A percentile compares a stretch with the other conserved stretches of the same genome.
These are phyloP conservation scores for Catharanthus roseus DNA, from an alignment of 257 asterid genomes.

Conservation along the genomic window DNA sequence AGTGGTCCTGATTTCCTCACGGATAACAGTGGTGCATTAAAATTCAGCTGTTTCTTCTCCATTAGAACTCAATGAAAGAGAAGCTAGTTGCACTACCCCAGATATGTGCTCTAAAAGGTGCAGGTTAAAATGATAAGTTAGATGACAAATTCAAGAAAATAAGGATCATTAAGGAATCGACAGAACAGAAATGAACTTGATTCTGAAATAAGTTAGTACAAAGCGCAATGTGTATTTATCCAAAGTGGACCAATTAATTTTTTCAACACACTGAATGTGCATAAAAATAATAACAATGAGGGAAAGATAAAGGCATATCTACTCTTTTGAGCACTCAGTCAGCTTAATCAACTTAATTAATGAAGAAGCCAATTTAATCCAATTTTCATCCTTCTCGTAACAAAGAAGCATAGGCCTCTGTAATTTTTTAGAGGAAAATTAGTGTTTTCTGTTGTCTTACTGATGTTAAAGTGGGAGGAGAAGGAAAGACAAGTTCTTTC, in stretches of 20 bases:
- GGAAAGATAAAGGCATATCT: background rate
- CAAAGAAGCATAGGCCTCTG: constrained; percentile 11
- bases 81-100: constrained; percentile 5
- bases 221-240: too few species aligned
- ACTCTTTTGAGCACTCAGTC: background rate
- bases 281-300: background rate
- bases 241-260: background rate
- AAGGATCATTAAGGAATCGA: background rate
- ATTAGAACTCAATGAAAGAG: constrained; percentile 22
- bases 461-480: too few species aligned
- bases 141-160: background rate
- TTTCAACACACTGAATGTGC: background rate
- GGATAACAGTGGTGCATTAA: constrained; percentile 78
- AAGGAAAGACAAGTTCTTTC: too few species aligned
- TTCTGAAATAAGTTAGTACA: constrained; percentile 1
- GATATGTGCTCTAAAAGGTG: constrained; percentile 1
- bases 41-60: constrained; percentile 73
- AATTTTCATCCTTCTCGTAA: background rate
- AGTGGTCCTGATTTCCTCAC: constrained; percentile 58
- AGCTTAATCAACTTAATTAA: background rate
- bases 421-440: too few species aligned
- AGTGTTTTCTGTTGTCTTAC: too few species aligned
- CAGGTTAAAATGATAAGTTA: background rate
- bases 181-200: background rate
- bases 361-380: background rate